Evolutionary conservation across 2,329 filamentous ascomycete genomes (phyloP).

Genomic region (Fusarium buharicum): DNA sequence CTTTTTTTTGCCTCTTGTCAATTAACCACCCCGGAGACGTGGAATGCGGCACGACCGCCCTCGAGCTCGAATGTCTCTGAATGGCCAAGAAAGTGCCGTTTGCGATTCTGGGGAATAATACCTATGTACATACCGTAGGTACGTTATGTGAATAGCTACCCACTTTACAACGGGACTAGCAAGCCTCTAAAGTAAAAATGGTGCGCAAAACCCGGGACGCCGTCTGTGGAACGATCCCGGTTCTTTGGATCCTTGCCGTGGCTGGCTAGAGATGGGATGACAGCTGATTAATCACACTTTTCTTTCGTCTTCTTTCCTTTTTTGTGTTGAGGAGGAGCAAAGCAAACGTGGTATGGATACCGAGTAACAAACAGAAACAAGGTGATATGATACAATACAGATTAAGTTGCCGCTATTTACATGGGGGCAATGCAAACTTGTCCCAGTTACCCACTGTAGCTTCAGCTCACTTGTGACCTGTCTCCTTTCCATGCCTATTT

Average conservation of each 20-base stretch:
- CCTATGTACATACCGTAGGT: not conserved
- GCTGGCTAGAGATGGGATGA: not conserved
- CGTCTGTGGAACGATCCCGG: constrained; percentile 17
- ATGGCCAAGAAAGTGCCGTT: constrained; percentile 9
- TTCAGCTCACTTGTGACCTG: constrained; percentile 10
- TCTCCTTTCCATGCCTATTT: constrained; percentile 2
- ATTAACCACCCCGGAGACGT: not conserved
- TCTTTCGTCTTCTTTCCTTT: not conserved
- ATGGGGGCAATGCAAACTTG: not conserved
- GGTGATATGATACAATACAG: not conserved
- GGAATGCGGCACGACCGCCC: constrained; percentile 20
- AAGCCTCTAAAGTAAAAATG: constrained; percentile 22
- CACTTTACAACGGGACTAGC: constrained; percentile 4
- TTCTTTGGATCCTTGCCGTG: constrained; percentile 19
- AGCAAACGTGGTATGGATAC: not conserved
- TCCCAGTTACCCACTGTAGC: constrained; percentile 2
- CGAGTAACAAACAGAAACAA: not conserved
- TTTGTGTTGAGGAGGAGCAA: not conserved
- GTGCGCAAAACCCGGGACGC: not conserved
- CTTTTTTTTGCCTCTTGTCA: not conserved
- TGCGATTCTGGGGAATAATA: constrained; percentile 16
- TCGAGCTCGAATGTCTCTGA: not conserved
- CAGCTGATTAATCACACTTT: constrained; percentile 20
- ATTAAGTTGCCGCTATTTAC: constrained; percentile 1
- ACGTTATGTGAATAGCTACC: not conserved